Conservation (phyloP, 768 basidiomycete species). For the Boletus patriciae region DNA sequence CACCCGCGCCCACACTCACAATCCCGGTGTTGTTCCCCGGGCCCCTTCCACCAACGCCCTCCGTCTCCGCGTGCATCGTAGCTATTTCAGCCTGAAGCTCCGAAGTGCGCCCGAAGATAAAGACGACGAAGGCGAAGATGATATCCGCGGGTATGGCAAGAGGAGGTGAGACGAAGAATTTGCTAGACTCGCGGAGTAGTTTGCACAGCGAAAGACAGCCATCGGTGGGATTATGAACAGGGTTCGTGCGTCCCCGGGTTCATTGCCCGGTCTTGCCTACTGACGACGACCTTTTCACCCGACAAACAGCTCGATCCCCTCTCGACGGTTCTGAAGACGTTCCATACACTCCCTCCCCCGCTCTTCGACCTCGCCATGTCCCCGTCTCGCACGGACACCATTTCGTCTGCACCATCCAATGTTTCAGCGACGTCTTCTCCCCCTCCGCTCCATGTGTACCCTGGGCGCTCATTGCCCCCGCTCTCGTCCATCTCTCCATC, state of each 20-base stretch:
- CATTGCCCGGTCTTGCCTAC: neutral
- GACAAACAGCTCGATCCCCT: constrained; percentile 30
- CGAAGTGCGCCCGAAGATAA: constrained; percentile 28
- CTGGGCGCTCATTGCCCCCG: constrained; percentile 1
- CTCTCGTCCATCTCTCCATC: constrained; percentile 8
- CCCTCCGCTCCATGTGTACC: constrained; percentile 2
- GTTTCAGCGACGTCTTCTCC: constrained; percentile 20
- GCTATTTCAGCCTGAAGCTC: constrained; percentile 63
- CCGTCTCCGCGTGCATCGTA: constrained; percentile 73
- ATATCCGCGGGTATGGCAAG: constrained; percentile 55
- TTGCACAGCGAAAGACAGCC: constrained; percentile 65
- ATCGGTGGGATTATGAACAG: constrained; percentile 74
- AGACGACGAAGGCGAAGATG: constrained; percentile 38
- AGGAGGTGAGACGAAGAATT: constrained; percentile 67
- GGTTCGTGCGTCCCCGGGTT: constrained; percentile 36
- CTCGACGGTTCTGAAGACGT: constrained; percentile 39
- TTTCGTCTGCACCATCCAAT: constrained; percentile 28
- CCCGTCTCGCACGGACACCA: constrained; percentile 32
- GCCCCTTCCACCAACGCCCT: constrained; percentile 44
- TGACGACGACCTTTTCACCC: neutral
- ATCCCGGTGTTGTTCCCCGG: neutral
- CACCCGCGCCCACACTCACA: constrained; percentile 1
- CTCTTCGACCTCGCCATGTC: constrained; percentile 34
- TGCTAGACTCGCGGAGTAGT: constrained; percentile 62
- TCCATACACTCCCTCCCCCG: constrained; percentile 46